Percentiles rank a stretch among this genome's conserved stretches.
These are phyloP conservation scores for Trichosporon ovoides DNA, from an alignment of 1,284 basidiomycete species.

Conservation along the genomic window DNA sequence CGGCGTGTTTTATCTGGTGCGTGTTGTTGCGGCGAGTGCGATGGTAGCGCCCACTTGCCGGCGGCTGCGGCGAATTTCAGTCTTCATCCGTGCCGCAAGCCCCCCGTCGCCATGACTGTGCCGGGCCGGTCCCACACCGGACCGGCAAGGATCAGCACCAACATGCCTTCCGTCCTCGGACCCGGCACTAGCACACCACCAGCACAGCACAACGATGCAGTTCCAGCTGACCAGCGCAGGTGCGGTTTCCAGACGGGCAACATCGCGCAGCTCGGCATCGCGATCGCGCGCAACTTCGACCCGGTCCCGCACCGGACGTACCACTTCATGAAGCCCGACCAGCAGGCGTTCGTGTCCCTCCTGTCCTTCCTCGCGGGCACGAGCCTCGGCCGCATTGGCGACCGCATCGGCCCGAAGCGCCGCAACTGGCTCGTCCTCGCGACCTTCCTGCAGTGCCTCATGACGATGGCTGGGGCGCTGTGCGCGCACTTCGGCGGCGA, in stretches of 20 bases:
- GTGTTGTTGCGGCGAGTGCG: neutral
- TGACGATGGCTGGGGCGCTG: constrained; percentile 68
- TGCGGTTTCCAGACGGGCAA: constrained; percentile 51
- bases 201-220: too few species aligned
- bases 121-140: too few species aligned
- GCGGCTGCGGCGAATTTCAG: neutral
- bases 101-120: too few species aligned
- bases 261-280: constrained; percentile 57
- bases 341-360: constrained; percentile 72
- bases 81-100: too few species aligned
- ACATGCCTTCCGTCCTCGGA: neutral
- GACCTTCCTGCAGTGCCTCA: constrained; percentile 66
- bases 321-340: constrained; percentile 67
- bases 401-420: constrained; percentile 60
- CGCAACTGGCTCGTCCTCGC: constrained; percentile 69
- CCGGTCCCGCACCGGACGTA: constrained; percentile 53
- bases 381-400: constrained; percentile 47
- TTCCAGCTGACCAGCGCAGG: constrained; percentile 7
- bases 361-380: constrained; percentile 59
- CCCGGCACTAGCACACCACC: neutral
- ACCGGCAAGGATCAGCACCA: too few species aligned
- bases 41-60: neutral
- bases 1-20: constrained; percentile 36
- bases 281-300: constrained; percentile 61
- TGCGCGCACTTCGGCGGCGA: constrained; percentile 57